These are phyloP conservation scores for Blastocystis sp. DNA, from an alignment of 352 stramenopile species.

Conservation along the genomic window DNA sequence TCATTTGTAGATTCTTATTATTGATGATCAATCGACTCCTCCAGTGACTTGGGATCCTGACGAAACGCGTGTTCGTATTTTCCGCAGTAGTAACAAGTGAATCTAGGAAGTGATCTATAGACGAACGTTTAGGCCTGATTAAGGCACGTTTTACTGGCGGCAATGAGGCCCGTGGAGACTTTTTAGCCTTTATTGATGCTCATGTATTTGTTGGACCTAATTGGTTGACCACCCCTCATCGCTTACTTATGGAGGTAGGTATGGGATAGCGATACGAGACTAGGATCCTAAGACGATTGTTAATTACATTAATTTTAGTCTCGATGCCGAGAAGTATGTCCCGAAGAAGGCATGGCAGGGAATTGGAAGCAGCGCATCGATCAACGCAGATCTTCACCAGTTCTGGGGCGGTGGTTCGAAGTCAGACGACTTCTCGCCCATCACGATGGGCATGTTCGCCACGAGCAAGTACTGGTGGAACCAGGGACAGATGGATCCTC, in stretches of 20 bases:
- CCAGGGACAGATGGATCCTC: background rate
- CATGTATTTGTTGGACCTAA: conserved; percentile 43
- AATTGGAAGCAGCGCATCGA: conserved; percentile 19
- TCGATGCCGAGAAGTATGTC: background rate
- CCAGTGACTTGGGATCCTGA: conserved; percentile 26
- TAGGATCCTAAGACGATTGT: conserved; percentile 10
- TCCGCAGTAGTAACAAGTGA: background rate
- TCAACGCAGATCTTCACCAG: conserved; percentile 12
- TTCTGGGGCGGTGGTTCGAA: conserved; percentile 51
- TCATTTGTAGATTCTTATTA: conserved; percentile 13
- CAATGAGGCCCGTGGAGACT: conserved; percentile 26
- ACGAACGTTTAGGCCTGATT: conserved; percentile 28
- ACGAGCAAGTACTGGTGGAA: conserved; percentile 45
- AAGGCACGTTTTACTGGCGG: conserved; percentile 25
- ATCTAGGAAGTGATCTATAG: background rate
- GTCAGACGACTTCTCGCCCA: background rate
- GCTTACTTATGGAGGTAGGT: conserved; percentile 2
- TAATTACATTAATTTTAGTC: conserved; percentile 34
- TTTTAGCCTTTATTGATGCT: conserved; percentile 52
- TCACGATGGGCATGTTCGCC: conserved; percentile 59
- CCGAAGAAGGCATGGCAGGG: background rate
- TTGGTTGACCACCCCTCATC: conserved; percentile 46
- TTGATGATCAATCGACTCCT: conserved; percentile 51
- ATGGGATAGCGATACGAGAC: background rate
- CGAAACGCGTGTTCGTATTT: background rate